Conservation (phyloP, 345 rosid genomes). For the Laguncularia racemosa region DNA sequence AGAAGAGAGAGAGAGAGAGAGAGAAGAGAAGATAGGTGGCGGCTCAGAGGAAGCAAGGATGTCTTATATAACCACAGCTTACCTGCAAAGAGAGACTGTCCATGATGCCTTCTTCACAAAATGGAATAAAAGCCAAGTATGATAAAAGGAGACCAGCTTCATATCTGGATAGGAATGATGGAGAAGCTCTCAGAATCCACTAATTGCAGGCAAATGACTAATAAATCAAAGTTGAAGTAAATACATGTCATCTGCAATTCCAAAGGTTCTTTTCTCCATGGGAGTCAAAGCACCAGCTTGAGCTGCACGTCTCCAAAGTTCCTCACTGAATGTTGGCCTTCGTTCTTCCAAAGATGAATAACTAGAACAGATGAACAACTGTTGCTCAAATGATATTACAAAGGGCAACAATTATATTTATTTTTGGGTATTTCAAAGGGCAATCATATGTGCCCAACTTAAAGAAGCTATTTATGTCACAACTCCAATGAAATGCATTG, state of each 20-base stretch:
- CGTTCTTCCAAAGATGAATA: conserved; percentile 49
- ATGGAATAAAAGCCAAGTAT: conserved; percentile 89
- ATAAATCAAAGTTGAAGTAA: conserved; percentile 7
- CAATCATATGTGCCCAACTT: too few relatives aligned
- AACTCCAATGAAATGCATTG: too few relatives aligned
- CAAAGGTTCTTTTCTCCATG: conserved; percentile 80
- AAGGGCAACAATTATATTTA: too few relatives aligned
- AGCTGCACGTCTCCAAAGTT: conserved; percentile 89
- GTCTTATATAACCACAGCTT: conserved; percentile 7
- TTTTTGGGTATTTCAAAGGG: too few relatives aligned
- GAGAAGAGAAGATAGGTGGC: neutral
- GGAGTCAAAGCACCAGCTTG: conserved; percentile 67
- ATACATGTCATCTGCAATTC: conserved; percentile 96
- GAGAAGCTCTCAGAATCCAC: conserved; percentile 8
- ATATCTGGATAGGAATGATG: conserved; percentile 41
- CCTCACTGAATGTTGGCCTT: conserved; percentile 50
- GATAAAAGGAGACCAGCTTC: conserved; percentile 95
- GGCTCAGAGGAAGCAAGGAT: neutral
- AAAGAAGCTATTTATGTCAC: too few relatives aligned
- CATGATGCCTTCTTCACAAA: conserved; percentile 74
- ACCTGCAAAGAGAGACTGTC: conserved; percentile 91
- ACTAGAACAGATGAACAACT: conserved; percentile 24
- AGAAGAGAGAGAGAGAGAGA: too few relatives aligned
- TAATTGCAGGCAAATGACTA: neutral
- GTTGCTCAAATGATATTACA: neutral